A percentile compares a stretch with the other conserved stretches of the same genome.
phyloP scores from a whole-genome alignment of 768 basidiomycete genomes.

The Suillus hirtellus region DNA sequence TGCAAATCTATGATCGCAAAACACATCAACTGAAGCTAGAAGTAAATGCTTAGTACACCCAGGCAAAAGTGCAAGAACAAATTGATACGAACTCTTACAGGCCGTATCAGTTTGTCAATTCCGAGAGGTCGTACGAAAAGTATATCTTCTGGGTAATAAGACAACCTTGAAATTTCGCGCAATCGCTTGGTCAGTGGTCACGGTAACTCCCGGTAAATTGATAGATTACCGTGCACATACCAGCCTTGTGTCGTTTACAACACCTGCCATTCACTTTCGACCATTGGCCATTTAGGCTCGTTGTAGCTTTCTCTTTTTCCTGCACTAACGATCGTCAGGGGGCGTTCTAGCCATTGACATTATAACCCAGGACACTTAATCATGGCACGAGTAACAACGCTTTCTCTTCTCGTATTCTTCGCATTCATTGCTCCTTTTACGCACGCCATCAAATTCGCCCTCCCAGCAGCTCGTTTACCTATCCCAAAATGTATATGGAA shows the following conservation, averaged over 20 bases:
- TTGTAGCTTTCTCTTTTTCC: neutral
- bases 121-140: neutral
- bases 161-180: too few relatives aligned
- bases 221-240: neutral
- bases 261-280: neutral
- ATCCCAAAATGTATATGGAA: slow-evolving; percentile 94
- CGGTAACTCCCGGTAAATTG: neutral
- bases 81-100: neutral
- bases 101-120: neutral
- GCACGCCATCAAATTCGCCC: slow-evolving; percentile 81
- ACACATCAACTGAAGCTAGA: neutral
- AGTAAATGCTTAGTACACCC: neutral
- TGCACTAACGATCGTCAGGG: neutral
- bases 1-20: neutral
- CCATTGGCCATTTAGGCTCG: neutral
- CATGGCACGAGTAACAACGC: slow-evolving; percentile 2
- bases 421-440: slow-evolving; percentile 28
- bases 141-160: too few relatives aligned
- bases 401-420: slow-evolving; percentile 31
- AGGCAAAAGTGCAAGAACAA: neutral
- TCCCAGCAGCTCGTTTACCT: slow-evolving; percentile 74
- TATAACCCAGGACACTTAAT: neutral
- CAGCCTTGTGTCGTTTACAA: neutral
- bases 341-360: neutral
- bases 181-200: too few relatives aligned